Evolutionary conservation across 805 yeast genomes (phyloP).

Genomic region (Brettanomyces bruxellensis): DNA sequence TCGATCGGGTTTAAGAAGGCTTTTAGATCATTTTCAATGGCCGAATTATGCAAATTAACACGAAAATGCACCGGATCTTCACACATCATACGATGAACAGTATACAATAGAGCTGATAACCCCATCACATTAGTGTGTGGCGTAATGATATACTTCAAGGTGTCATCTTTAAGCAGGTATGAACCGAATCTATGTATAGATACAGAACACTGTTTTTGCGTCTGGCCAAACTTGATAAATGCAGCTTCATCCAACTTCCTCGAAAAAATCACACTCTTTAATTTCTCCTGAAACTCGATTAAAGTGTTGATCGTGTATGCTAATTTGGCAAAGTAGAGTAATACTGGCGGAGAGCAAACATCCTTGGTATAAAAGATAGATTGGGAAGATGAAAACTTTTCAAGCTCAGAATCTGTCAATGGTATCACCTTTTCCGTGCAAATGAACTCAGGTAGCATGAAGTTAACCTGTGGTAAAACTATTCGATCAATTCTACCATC

Average conservation of each 20-base stretch:
- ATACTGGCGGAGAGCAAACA: no score
- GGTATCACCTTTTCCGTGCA: neutral
- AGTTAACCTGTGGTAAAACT: constrained; percentile 37
- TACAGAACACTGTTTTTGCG: constrained; percentile 8
- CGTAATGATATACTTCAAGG: no score
- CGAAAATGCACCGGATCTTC: constrained; percentile 21
- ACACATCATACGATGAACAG: constrained; percentile 14
- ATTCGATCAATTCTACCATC: constrained; percentile 45
- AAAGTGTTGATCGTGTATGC: neutral
- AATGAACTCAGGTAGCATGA: constrained; percentile 2
- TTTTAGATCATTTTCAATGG: constrained; percentile 9
- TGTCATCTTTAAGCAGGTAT: no score
- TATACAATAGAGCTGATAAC: constrained; percentile 8
- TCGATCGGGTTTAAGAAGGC: constrained; percentile 14
- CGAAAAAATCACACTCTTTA: constrained; percentile 1
- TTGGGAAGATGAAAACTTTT: no score
- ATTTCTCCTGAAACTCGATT: neutral
- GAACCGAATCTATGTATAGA: neutral
- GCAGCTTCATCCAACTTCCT: constrained; percentile 5
- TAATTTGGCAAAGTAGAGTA: neutral
- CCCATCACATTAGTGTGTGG: constrained; percentile 5
- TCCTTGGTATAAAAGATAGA: no score
- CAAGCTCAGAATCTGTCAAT: neutral
- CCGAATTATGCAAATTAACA: constrained; percentile 1
- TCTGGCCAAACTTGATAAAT: constrained; percentile 4